Percentiles rank a stretch among this genome's conserved stretches.
Conservation (phyloP, 768 basidiomycete genomes). For the Agaricus blazei region DNA sequence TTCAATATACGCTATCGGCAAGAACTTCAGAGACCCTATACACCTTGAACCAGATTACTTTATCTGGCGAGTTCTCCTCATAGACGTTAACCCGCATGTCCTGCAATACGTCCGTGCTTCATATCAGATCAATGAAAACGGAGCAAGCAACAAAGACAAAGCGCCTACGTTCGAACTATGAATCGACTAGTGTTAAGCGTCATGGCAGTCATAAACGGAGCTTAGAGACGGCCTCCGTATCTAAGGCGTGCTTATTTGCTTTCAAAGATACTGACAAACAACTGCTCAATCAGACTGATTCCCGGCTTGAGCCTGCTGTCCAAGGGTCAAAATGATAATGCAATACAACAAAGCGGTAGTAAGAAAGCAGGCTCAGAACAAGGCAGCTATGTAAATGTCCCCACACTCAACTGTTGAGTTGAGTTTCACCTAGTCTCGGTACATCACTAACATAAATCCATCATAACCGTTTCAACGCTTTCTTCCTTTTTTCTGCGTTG, state of each 20-base stretch:
- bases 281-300: background rate
- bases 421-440: background rate
- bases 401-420: background rate
- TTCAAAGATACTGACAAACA: conserved; percentile 3
- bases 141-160: background rate
- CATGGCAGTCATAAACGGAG: background rate
- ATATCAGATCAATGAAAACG: conserved; percentile 7
- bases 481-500: conserved; percentile 81
- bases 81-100: conserved; percentile 64
- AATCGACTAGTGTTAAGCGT: background rate
- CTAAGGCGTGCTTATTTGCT: background rate
- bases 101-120: conserved; percentile 67
- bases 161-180: conserved; percentile 4
- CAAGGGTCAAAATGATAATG: background rate
- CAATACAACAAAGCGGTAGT: background rate
- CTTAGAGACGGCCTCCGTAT: background rate
- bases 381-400: background rate
- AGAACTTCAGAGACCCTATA: conserved; percentile 5
- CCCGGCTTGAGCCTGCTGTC: background rate
- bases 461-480: conserved; percentile 76
- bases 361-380: conserved; percentile 7
- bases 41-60: conserved; percentile 74
- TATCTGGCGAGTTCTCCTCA: conserved; percentile 45
- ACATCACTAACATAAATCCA: background rate
- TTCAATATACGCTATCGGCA: background rate